phyloP scores from a whole-genome alignment of 2,329 filamentous ascomycete species.

The Hypocrella siamensis region DNA sequence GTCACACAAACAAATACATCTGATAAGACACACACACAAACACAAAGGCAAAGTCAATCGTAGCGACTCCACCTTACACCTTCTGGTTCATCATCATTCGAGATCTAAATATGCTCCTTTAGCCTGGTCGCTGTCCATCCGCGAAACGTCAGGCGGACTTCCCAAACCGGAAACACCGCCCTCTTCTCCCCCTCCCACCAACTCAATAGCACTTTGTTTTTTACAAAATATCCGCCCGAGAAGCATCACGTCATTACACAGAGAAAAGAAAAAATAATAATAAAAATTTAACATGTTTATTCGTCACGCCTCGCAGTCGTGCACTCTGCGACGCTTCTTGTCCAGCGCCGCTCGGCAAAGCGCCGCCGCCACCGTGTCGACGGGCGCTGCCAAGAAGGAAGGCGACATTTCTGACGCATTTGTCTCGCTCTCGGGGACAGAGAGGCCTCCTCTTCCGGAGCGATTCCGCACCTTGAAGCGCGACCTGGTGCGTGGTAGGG shows the following conservation, averaged over 20 bases:
- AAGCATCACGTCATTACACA: neutral
- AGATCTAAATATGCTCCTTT: too few species aligned
- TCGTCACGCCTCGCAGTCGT: neutral
- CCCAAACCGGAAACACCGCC: neutral
- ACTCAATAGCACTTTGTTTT: too few species aligned
- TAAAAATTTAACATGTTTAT: neutral
- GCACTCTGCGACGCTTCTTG: neutral
- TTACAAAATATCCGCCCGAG: neutral
- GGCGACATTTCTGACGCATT: slow-evolving; percentile 50
- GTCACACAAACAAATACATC: too few species aligned
- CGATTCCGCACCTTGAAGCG: slow-evolving; percentile 41
- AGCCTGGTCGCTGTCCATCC: too few species aligned
- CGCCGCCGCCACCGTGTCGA: slow-evolving; percentile 1
- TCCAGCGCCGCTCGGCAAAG: neutral
- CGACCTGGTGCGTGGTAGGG: slow-evolving; percentile 32
- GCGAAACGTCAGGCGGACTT: neutral
- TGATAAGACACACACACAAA: too few species aligned
- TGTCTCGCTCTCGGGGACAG: slow-evolving; percentile 36
- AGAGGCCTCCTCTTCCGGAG: slow-evolving; percentile 30
- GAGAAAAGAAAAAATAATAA: too few species aligned
- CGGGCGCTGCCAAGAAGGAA: slow-evolving; percentile 26
- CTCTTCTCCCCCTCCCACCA: neutral
- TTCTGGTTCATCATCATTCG: too few species aligned
- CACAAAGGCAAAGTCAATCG: too few species aligned
- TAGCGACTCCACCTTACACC: too few species aligned